These are phyloP conservation scores for Pseudoscleropodium purum DNA, from an alignment of 225 moss, liverwort and hornwort species.

Conservation along the genomic window DNA sequence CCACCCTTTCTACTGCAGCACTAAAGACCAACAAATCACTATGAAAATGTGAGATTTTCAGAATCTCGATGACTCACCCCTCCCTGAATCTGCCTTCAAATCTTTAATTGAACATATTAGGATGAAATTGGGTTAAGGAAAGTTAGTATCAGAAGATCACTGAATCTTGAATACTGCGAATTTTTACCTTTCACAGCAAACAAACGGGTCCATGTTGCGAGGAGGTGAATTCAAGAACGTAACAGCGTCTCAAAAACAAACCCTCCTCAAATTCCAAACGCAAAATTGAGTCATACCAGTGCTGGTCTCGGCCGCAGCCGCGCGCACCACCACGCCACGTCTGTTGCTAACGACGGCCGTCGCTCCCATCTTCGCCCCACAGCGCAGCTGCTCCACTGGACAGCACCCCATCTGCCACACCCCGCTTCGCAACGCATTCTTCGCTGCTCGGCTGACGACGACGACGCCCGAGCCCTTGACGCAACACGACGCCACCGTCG, in stretches of 20 bases:
- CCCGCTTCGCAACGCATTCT: constrained; percentile 6
- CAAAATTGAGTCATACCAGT: constrained; percentile 23
- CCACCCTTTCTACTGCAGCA: neutral
- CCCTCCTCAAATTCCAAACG: neutral
- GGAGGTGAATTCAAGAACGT: neutral
- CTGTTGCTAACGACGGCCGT: neutral
- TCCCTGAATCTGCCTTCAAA: neutral
- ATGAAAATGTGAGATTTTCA: neutral
- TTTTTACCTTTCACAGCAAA: neutral
- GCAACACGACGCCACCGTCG: constrained; percentile 19
- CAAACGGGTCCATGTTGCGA: neutral
- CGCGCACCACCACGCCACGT: constrained; percentile 7
- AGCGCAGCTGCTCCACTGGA: constrained; percentile 23
- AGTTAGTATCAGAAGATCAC: neutral
- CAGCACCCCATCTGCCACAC: constrained; percentile 16
- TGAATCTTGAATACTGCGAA: neutral
- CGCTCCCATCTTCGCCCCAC: neutral
- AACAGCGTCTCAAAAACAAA: neutral
- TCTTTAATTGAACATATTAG: neutral
- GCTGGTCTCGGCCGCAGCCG: neutral
- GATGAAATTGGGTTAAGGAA: neutral
- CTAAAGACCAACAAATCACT: neutral
- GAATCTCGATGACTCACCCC: neutral
- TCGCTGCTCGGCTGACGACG: neutral
- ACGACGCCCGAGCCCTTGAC: constrained; percentile 5